These are phyloP conservation scores for Cordyceps cateniannulata DNA, from an alignment of 2,329 filamentous ascomycete genomes.

Conservation along the genomic window DNA sequence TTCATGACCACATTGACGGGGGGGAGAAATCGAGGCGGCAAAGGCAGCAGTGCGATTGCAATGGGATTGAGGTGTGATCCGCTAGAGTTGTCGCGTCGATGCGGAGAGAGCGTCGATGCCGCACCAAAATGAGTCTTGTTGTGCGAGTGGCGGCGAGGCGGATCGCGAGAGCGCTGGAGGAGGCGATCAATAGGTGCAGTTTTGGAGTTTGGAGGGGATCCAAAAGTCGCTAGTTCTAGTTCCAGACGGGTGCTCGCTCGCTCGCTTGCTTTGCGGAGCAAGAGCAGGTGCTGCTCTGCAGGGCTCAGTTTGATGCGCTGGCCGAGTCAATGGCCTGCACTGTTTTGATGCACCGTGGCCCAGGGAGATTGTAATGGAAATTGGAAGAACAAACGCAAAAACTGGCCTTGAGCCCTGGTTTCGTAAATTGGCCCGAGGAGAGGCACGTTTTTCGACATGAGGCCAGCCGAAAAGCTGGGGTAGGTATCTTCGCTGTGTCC, in stretches of 20 bases:
- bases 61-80: background rate
- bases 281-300: slow-evolving; percentile 1
- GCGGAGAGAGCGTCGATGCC: background rate
- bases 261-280: background rate
- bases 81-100: background rate
- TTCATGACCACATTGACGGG: slow-evolving; percentile 16
- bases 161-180: background rate
- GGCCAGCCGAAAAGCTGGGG: slow-evolving; percentile 6
- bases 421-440: background rate
- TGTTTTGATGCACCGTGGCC: background rate
- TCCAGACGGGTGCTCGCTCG: slow-evolving; percentile 1
- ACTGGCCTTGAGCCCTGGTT: background rate
- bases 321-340: background rate
- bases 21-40: background rate
- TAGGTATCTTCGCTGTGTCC: background rate
- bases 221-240: slow-evolving; percentile 10
- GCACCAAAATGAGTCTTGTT: background rate
- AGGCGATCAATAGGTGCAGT: background rate
- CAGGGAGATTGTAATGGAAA: background rate
- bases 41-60: background rate
- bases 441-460: background rate
- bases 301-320: background rate
- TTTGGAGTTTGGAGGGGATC: slow-evolving; percentile 4
- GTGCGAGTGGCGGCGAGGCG: background rate
- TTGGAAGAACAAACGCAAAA: background rate